Percentiles rank a stretch among this genome's conserved stretches.
phyloP scores from a whole-genome alignment of 306 rosid genomes.

The Corylus heterophylla region DNA sequence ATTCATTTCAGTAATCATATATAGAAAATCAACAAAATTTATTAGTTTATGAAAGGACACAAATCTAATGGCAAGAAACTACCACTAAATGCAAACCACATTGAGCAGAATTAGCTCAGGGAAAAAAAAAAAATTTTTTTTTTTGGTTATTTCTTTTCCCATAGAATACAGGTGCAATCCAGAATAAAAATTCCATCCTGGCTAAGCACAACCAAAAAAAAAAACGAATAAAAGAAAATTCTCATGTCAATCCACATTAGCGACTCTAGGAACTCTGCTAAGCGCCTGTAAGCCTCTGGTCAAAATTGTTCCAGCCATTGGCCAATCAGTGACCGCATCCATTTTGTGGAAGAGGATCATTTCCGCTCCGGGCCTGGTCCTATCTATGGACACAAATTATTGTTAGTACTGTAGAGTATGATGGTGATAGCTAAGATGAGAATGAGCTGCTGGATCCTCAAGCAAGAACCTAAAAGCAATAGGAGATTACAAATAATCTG shows the following conservation, averaged over 20 bases:
- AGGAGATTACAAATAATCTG: neutral
- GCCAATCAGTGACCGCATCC: conserved; percentile 18
- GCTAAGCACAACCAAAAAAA: conserved; percentile 35
- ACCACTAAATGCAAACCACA: neutral
- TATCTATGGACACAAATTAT: conserved; percentile 14
- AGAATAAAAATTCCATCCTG: conserved; percentile 40
- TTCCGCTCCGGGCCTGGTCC: conserved; percentile 35
- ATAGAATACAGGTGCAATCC: conserved; percentile 37
- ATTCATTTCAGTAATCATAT: too few relatives aligned
- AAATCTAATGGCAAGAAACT: neutral
- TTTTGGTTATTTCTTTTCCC: conserved; percentile 5
- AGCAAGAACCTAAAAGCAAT: conserved; percentile 1
- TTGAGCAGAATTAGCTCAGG: neutral
- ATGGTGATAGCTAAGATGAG: conserved; percentile 5
- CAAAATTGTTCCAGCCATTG: conserved; percentile 52
- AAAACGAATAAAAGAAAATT: conserved; percentile 8
- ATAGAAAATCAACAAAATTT: neutral
- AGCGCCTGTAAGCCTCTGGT: conserved; percentile 42
- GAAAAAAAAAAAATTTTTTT: neutral
- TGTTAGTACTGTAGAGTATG: neutral
- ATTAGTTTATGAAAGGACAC: neutral
- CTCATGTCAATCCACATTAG: conserved; percentile 27
- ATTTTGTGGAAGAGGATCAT: conserved; percentile 23
- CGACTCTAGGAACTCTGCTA: neutral
- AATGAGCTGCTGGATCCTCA: neutral